A percentile compares a stretch with the other conserved stretches of the same genome.
Conservation (phyloP, 2,329 filamentous ascomycete genomes). For the Nemania sp. region DNA sequence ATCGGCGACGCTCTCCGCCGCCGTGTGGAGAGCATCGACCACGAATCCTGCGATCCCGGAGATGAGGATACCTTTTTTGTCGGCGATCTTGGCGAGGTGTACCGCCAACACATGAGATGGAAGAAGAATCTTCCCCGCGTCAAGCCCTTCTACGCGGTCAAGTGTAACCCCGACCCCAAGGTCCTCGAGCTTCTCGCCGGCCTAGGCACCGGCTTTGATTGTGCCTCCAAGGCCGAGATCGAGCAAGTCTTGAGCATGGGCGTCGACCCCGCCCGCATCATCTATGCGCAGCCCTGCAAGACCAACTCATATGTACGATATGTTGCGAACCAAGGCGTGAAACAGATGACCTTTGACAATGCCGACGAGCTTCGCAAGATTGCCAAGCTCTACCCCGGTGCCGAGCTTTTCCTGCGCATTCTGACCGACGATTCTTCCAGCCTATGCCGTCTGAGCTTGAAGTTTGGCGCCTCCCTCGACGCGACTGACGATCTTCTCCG, state of each 20-base stretch:
- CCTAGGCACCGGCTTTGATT: conserved; percentile 95
- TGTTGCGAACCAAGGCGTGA: conserved; percentile 80
- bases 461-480: conserved; percentile 92
- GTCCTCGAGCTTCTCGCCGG: conserved; percentile 85
- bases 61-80: conserved; percentile 99
- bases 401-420: conserved; percentile 92
- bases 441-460: conserved; percentile 92
- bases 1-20: conserved; percentile 86
- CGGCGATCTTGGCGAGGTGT: conserved; percentile 95
- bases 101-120: conserved; percentile 98
- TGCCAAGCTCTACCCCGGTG: conserved; percentile 84
- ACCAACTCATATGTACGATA: conserved; percentile 97
- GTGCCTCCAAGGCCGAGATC: conserved; percentile 96
- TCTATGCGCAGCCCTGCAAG: conserved; percentile 99
- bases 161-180: conserved; percentile 94
- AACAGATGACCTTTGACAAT: conserved; percentile 99
- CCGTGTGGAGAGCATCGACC: conserved; percentile 81
- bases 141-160: conserved; percentile 98
- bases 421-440: conserved; percentile 94
- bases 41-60: conserved; percentile 84
- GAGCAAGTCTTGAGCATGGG: conserved; percentile 85
- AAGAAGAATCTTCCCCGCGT: conserved; percentile 91
- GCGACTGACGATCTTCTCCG: conserved; percentile 75
- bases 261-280: conserved; percentile 86
- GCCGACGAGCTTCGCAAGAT: conserved; percentile 98